Evolutionary conservation across 1,139 yeast species (phyloP).

Genomic region (Nadsonia starkeyi-henricii): DNA sequence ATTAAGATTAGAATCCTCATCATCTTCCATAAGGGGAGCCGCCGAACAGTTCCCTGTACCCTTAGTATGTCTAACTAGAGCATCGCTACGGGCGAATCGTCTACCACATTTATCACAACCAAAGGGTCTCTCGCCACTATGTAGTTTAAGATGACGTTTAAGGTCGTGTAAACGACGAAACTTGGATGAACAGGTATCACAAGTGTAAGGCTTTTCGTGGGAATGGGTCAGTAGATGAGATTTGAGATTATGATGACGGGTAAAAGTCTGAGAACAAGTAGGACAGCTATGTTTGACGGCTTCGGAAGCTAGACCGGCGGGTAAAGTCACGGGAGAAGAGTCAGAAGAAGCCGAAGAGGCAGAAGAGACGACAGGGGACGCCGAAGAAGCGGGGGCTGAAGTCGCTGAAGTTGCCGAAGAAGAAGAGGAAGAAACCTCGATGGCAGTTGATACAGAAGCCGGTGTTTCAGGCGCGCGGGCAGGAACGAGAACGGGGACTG

Average conservation of each 20-base stretch:
- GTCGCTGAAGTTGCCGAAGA: too few relatives aligned
- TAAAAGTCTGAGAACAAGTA: constrained; percentile 45
- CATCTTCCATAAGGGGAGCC: too few relatives aligned
- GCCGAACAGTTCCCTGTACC: constrained; percentile 19
- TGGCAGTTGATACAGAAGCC: too few relatives aligned
- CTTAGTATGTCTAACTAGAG: constrained; percentile 51
- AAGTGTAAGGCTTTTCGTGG: constrained; percentile 49
- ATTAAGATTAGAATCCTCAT: constrained; percentile 7
- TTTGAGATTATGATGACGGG: constrained; percentile 61
- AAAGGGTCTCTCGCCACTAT: constrained; percentile 64
- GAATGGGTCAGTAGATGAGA: constrained; percentile 62
- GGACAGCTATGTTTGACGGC: constrained; percentile 34
- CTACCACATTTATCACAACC: constrained; percentile 49
- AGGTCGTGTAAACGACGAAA: constrained; percentile 67
- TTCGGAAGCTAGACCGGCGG: background rate
- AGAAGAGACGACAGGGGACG: too few relatives aligned
- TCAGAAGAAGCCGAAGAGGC: background rate
- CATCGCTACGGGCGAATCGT: constrained; percentile 65
- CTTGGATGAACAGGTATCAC: constrained; percentile 47
- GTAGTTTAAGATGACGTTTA: constrained; percentile 61
- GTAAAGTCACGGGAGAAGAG: background rate
- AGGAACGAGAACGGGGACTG: background rate
- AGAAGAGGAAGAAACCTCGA: too few relatives aligned
- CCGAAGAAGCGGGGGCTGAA: background rate
- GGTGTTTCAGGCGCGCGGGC: background rate